Conservation (phyloP, 2,329 filamentous ascomycete species). For the Exserohilum turcica region DNA sequence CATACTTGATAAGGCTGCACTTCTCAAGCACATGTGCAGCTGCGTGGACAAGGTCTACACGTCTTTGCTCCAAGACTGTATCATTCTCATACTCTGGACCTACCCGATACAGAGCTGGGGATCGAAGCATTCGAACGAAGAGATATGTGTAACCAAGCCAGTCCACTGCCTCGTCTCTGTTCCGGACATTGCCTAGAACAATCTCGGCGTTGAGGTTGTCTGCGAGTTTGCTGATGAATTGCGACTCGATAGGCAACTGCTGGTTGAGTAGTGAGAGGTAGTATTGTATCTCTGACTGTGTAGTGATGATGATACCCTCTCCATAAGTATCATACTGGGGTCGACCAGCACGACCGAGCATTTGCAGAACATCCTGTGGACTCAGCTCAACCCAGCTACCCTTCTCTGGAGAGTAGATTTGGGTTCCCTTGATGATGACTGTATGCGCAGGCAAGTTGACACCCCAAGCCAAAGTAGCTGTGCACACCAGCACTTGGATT, state of each 20-base stretch:
- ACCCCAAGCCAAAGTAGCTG: slow-evolving; percentile 98
- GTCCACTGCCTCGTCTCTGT: slow-evolving; percentile 93
- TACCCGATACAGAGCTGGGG: slow-evolving; percentile 92
- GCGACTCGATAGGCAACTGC: slow-evolving; percentile 95
- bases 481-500: slow-evolving; percentile 95
- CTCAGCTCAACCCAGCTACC: slow-evolving; percentile 98
- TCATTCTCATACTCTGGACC: slow-evolving; percentile 95
- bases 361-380: slow-evolving; percentile 96
- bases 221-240: slow-evolving; percentile 88
- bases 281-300: slow-evolving; percentile 92
- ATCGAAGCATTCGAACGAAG: slow-evolving; percentile 96
- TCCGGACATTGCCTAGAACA: slow-evolving; percentile 90
- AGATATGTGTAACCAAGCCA: slow-evolving; percentile 99
- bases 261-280: slow-evolving; percentile 96
- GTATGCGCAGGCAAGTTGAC: slow-evolving; percentile 97
- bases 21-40: slow-evolving; percentile 86
- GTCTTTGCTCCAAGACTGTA: slow-evolving; percentile 88
- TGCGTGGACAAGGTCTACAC: slow-evolving; percentile 96
- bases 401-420: slow-evolving; percentile 97
- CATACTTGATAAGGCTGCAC: slow-evolving; percentile 89
- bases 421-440: slow-evolving; percentile 98
- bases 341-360: slow-evolving; percentile 95
- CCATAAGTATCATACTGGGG: slow-evolving; percentile 98
- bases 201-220: slow-evolving; percentile 97
- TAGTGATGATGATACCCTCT: slow-evolving; percentile 98